A percentile compares a stretch with the other conserved stretches of the same genome.
These are phyloP conservation scores for Sporisorium reilianum DNA, from an alignment of 1,284 basidiomycete genomes.

Conservation along the genomic window DNA sequence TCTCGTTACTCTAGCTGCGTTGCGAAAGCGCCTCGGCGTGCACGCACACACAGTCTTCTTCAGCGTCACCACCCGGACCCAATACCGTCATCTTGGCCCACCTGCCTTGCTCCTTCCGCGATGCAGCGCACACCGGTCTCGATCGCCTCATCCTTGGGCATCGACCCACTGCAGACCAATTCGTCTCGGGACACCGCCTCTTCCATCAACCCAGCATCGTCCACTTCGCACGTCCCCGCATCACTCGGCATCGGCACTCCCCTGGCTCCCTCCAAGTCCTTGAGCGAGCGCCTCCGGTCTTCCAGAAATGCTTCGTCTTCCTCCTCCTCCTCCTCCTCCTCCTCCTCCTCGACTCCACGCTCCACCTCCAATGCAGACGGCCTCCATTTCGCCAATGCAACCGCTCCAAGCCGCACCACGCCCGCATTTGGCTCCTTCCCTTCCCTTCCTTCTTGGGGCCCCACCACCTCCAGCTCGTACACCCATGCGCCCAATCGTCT, in stretches of 20 bases:
- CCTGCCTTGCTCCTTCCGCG: too few species aligned
- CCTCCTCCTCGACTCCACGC: constrained; percentile 1
- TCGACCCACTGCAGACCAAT: constrained; percentile 7
- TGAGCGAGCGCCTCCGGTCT: constrained; percentile 32
- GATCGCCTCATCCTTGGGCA: constrained; percentile 1
- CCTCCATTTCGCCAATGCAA: constrained; percentile 22
- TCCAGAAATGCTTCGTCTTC: constrained; percentile 18
- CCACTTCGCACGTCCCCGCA: constrained; percentile 31
- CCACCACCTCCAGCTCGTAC: not conserved
- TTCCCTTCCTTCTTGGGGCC: constrained; percentile 24
- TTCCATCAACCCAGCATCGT: not conserved
- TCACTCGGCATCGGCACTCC: constrained; percentile 37
- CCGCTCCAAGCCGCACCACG: constrained; percentile 5
- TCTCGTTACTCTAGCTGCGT: constrained; percentile 4
- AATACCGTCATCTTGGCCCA: too few species aligned
- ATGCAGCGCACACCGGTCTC: constrained; percentile 19
- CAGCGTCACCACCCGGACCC: not conserved
- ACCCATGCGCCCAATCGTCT: constrained; percentile 10
- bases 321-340: constrained; percentile 14
- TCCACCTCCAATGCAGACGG: constrained; percentile 21
- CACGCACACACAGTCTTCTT: not conserved
- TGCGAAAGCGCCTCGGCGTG: constrained; percentile 15
- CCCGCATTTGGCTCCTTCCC: constrained; percentile 14
- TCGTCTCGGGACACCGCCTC: not conserved
- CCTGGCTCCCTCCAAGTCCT: constrained; percentile 4